Base-by-base conservation (phyloP, 1,284 basidiomycete genomes). In the Tremellales sp. region DNA sequence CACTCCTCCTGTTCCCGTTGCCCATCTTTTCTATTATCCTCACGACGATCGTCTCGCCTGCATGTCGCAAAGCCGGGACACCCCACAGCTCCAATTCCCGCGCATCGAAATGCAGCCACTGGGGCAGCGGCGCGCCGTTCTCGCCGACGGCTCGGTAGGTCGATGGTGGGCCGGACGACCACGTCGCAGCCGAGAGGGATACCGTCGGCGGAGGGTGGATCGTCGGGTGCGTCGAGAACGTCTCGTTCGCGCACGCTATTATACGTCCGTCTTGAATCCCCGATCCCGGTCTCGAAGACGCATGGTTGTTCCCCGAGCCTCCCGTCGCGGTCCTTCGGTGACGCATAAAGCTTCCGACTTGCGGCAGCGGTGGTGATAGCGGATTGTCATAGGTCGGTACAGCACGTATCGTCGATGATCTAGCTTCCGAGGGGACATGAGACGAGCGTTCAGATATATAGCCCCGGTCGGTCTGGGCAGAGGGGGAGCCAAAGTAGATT, bases 71-170 rank as follows among this genome's bases (percentile, higher is more conserved):
- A 0, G 56, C 51, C n/a, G 68, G 66, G 9, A 71, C 65, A 45
- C 68, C 68, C 68, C 68, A 71, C 32, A 71, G 51, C 42, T 69
- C 67, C 27, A 69, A 48, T 48, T 71, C 68, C 25, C 66, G 50
- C n/a, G 58, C 54, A 47, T 71, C 68, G 48, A 69, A 71, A 41
- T 69, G 68, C 21, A 71, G 51, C 68, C 68, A 71, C n/a, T 47
- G 45, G 7, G 68, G 68, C 18, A 71, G 40, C 10, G 45, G 40
- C 4, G 50, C 55, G 9, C 67, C 68, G 25, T 56, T 58, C 36
- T 61, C 56, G 5, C 57, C 41, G 46, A 63, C 68, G 13, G 67
- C 67, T 22, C 68, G 55, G 46, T 71, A 71, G 5, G 65, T 65
- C n/a, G 63, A 66, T 1, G 66, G 66, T 8, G 66, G 65, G 35